Evolutionary conservation across 441 rosid genomes (phyloP).

Genomic region (Adansonia grandidieri): DNA sequence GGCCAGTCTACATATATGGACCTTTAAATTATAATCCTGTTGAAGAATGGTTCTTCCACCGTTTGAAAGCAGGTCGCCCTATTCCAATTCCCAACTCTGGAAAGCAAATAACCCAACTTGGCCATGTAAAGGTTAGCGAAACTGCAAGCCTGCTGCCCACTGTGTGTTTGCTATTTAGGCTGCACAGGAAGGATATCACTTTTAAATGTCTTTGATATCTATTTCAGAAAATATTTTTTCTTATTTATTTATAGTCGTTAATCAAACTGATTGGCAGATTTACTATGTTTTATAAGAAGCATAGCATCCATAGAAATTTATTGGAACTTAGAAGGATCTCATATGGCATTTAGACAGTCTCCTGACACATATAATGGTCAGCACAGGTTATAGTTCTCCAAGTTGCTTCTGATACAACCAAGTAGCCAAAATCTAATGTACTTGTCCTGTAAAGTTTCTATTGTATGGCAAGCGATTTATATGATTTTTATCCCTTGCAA

Average conservation of each 20-base stretch:
- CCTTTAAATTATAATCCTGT: slow-evolving; percentile 97
- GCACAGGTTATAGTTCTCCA: background rate
- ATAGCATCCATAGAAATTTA: background rate
- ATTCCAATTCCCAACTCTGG: slow-evolving; percentile 92
- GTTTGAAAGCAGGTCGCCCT: slow-evolving; percentile 91
- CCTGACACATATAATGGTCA: background rate
- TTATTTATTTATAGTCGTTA: background rate
- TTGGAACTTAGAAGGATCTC: background rate
- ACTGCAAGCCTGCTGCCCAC: background rate
- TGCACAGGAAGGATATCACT: background rate
- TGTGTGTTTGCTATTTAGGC: background rate
- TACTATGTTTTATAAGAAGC: background rate
- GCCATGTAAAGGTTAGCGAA: slow-evolving; percentile 83
- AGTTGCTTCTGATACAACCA: background rate
- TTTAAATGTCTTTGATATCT: background rate
- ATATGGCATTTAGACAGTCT: background rate
- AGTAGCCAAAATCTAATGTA: background rate
- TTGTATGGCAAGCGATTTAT: background rate
- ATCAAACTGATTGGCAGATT: background rate
- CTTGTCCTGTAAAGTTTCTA: background rate
- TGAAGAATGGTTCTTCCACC: slow-evolving; percentile 98
- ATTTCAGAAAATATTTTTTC: background rate
- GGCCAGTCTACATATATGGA: slow-evolving; percentile 94
- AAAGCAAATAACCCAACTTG: slow-evolving; percentile 79
- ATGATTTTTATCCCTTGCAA: background rate